Conservation (phyloP, 441 rosid species). For the Eutrema salsugineum region DNA sequence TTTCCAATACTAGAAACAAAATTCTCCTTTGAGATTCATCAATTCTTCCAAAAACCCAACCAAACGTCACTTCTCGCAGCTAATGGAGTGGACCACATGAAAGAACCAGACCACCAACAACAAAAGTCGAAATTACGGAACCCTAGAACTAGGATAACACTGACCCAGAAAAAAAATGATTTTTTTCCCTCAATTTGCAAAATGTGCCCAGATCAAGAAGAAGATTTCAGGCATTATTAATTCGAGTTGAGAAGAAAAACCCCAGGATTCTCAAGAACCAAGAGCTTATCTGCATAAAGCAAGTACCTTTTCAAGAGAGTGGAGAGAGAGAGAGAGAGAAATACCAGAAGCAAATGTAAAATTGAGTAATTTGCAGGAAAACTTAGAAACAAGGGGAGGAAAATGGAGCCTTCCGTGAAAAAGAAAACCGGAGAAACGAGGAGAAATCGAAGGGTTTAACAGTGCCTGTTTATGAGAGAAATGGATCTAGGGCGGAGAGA, state of each 20-base stretch:
- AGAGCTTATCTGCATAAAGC: conserved; percentile 15
- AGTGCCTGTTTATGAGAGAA: conserved; percentile 27
- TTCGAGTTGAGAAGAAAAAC: neutral
- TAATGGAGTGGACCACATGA: conserved; percentile 6
- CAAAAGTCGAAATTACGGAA: conserved; percentile 7
- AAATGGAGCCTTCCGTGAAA: neutral
- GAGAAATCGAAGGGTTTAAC: conserved; percentile 30
- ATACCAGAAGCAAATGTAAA: conserved; percentile 14
- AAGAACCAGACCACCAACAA: neutral
- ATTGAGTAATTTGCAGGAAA: conserved; percentile 5
- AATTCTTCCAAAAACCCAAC: neutral
- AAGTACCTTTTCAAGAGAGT: conserved; percentile 17
- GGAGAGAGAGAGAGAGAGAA: neutral
- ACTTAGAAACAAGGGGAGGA: neutral
- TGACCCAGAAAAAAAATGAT: conserved; percentile 17
- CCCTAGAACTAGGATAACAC: conserved; percentile 26
- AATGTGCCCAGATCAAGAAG: conserved; percentile 28
- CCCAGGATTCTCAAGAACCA: conserved; percentile 11
- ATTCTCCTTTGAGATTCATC: conserved; percentile 17
- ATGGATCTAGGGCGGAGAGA: conserved; percentile 43
- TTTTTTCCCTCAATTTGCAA: neutral
- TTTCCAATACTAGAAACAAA: conserved; percentile 19
- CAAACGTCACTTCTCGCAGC: neutral
- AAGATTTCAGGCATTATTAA: neutral
- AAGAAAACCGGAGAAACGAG: neutral